Percentiles rank a stretch among this genome's conserved stretches.
Conservation (phyloP, 1,284 basidiomycete genomes). For the Trichosporon ovoides region DNA sequence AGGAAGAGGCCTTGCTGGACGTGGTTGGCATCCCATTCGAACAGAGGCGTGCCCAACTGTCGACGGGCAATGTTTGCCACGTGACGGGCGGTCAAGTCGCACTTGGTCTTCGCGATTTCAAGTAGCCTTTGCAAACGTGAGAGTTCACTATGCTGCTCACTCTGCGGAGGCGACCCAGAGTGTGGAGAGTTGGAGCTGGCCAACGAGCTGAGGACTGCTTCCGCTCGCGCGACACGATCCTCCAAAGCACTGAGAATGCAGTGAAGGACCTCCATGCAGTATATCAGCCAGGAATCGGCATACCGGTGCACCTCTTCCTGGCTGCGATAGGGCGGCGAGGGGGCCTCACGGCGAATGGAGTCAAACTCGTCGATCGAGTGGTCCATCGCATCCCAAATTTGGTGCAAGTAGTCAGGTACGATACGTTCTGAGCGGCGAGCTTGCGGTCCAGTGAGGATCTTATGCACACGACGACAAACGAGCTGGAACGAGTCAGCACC, state of each 20-base stretch:
- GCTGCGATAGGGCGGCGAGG: conserved; percentile 49
- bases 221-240: conserved; percentile 26
- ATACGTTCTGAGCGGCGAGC: conserved; percentile 60
- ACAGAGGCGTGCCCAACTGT: conserved; percentile 54
- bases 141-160: conserved; percentile 11
- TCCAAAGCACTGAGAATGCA: conserved; percentile 44
- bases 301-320: conserved; percentile 62
- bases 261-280: conserved; percentile 45
- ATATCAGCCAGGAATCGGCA: conserved; percentile 68
- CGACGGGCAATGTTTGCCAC: conserved; percentile 56
- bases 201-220: neutral
- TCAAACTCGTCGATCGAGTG: conserved; percentile 75
- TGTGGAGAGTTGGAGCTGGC: neutral
- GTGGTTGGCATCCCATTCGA: conserved; percentile 73
- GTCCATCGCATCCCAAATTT: conserved; percentile 75
- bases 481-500: conserved; percentile 34
- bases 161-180: conserved; percentile 7
- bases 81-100: conserved; percentile 48
- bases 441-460: conserved; percentile 64
- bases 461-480: conserved; percentile 69
- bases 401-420: conserved; percentile 59
- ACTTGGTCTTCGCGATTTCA: conserved; percentile 57
- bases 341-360: conserved; percentile 51
- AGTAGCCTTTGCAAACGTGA: conserved; percentile 48
- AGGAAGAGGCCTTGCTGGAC: conserved; percentile 63